Percentiles rank a stretch among this genome's conserved stretches.
Conservation (phyloP, 2,329 filamentous ascomycete genomes). For the Alternaria conjuncta region DNA sequence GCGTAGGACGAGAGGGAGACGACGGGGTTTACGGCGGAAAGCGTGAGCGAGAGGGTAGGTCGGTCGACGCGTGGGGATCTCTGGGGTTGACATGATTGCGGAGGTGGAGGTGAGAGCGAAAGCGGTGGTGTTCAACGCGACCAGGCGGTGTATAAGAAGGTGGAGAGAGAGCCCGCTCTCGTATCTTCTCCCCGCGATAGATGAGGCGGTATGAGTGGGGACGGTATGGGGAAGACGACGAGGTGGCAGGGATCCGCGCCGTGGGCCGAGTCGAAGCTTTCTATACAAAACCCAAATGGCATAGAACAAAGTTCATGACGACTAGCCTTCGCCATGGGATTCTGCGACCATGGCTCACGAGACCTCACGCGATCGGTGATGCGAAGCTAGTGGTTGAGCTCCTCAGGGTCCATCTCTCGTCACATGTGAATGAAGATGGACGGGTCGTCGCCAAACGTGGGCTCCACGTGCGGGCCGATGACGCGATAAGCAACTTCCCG, state of each 20-base stretch:
- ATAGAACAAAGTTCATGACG: background rate
- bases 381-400: background rate
- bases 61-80: conserved; percentile 35
- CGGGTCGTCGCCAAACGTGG: background rate
- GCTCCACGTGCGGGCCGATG: conserved; percentile 8
- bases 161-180: background rate
- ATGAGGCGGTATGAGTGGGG: conserved; percentile 5
- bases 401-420: conserved; percentile 5
- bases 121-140: background rate
- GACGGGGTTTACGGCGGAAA: conserved; percentile 56
- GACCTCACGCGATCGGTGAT: background rate
- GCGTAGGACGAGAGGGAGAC: conserved; percentile 68
- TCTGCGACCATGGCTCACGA: background rate
- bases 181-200: conserved; percentile 7
- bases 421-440: conserved; percentile 13
- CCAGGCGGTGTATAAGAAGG: background rate
- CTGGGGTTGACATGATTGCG: conserved; percentile 12
- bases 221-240: conserved; percentile 8
- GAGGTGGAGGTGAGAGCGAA: background rate
- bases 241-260: conserved; percentile 5
- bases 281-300: background rate
- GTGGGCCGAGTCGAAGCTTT: conserved; percentile 1
- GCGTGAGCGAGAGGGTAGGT: conserved; percentile 56
- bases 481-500: conserved; percentile 9
- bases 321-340: background rate